Evolutionary conservation across 2,329 filamentous ascomycete genomes (phyloP).

Genomic region (Calonectria henricotiae): DNA sequence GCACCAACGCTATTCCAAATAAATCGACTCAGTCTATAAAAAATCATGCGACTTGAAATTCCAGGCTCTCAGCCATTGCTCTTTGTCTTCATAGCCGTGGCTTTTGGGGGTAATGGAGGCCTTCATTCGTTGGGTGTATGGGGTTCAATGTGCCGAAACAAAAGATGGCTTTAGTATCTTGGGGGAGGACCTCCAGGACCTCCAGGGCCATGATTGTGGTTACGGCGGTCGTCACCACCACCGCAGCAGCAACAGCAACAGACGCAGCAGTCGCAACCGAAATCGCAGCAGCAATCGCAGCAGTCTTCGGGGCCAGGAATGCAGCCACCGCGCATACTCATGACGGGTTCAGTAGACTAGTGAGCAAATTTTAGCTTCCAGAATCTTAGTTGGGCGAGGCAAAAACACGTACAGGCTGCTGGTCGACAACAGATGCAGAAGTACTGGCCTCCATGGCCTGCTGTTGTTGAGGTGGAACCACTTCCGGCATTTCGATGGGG

Average conservation of each 20-base stretch:
- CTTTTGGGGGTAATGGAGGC: neutral
- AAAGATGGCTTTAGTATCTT: neutral
- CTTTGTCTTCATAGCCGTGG: neutral
- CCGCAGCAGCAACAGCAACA: constrained; percentile 10
- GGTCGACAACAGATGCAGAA: neutral
- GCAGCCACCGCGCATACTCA: constrained; percentile 12
- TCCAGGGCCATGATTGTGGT: constrained; percentile 1
- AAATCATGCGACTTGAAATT: neutral
- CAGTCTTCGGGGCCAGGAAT: constrained; percentile 18
- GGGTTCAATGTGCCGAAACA: neutral
- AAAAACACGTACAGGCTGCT: constrained; percentile 13
- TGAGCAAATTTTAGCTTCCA: neutral
- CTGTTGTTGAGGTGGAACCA: neutral
- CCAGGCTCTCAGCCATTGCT: neutral
- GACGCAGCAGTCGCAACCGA: neutral
- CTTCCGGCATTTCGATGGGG: neutral
- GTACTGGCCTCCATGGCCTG: constrained; percentile 12
- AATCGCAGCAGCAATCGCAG: constrained; percentile 15
- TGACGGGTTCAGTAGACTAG: neutral
- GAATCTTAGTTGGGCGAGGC: neutral
- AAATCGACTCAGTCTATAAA: neutral
- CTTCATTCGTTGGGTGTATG: neutral
- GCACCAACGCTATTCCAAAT: neutral
- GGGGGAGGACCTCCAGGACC: constrained; percentile 2
- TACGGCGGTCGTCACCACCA: constrained; percentile 5